Conservation (phyloP, 805 yeast genomes). For the Candida verbasci region DNA sequence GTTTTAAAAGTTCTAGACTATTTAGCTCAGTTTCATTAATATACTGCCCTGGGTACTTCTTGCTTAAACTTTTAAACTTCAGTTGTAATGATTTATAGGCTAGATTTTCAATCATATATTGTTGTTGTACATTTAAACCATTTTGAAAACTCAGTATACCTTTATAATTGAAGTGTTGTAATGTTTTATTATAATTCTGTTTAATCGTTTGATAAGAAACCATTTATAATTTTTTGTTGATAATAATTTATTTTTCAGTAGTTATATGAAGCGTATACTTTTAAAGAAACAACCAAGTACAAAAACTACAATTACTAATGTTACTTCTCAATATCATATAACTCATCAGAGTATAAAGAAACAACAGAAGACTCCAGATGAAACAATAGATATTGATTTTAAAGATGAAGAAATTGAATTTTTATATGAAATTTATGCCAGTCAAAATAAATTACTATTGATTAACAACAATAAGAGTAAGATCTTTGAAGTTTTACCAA, state of each 20-base stretch:
- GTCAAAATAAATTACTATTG: too few species aligned
- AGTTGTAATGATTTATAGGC: slow-evolving; percentile 51
- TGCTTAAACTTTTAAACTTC: slow-evolving; percentile 43
- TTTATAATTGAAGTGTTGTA: slow-evolving; percentile 35
- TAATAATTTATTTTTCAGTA: neutral
- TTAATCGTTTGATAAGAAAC: too few species aligned
- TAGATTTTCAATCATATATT: slow-evolving; percentile 52
- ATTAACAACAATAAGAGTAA: too few species aligned
- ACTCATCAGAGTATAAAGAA: neutral
- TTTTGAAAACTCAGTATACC: slow-evolving; percentile 36
- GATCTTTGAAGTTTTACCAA: too few species aligned
- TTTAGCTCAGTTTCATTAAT: slow-evolving; percentile 40
- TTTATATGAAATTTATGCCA: slow-evolving; percentile 27
- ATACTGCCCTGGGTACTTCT: too few species aligned
- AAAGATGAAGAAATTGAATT: slow-evolving; percentile 29
- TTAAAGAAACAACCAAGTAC: slow-evolving; percentile 1
- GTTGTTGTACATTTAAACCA: slow-evolving; percentile 56
- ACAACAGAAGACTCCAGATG: slow-evolving; percentile 1
- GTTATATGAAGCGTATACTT: neutral
- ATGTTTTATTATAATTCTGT: slow-evolving; percentile 1
- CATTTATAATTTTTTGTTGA: too few species aligned
- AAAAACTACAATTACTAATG: too few species aligned
- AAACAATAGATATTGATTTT: slow-evolving; percentile 12
- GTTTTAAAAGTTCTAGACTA: slow-evolving; percentile 38
- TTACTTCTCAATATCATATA: slow-evolving; percentile 3